These are phyloP conservation scores for Cystobasidium pallidum DNA, from an alignment of 1,284 basidiomycete species.

Conservation along the genomic window DNA sequence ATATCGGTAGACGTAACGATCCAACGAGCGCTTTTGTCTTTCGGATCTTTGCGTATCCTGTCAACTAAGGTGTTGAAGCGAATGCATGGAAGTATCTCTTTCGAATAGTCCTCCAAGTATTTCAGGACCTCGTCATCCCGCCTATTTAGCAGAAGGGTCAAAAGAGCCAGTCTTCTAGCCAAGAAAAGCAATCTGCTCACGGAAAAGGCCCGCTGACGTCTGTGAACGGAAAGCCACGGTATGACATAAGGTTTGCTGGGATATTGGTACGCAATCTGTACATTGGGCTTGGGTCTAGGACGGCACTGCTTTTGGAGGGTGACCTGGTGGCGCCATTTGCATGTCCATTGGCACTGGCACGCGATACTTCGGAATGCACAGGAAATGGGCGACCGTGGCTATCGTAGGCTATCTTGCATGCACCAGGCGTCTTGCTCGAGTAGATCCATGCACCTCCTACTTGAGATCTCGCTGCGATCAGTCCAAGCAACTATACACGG, in stretches of 20 bases:
- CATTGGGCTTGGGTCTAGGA: conserved; percentile 53
- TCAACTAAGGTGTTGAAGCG: conserved; percentile 57
- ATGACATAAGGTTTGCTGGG: conserved; percentile 56
- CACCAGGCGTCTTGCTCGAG: conserved; percentile 35
- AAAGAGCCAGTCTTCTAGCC: background rate
- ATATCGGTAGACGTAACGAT: conserved; percentile 48
- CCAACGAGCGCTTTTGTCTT: conserved; percentile 48
- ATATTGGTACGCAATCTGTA: conserved; percentile 58
- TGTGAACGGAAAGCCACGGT: conserved; percentile 53
- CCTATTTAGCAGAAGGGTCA: background rate
- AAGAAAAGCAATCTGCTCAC: background rate
- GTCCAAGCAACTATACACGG: background rate
- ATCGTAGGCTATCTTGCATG: conserved; percentile 42
- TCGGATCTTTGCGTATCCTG: conserved; percentile 48
- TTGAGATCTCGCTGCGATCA: conserved; percentile 28
- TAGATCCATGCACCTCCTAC: conserved; percentile 43
- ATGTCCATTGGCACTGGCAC: background rate
- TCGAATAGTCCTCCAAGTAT: conserved; percentile 58
- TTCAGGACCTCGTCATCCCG: conserved; percentile 37
- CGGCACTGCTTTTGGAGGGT: background rate
- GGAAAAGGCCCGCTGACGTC: conserved; percentile 17
- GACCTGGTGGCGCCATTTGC: conserved; percentile 8
- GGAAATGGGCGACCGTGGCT: conserved; percentile 38
- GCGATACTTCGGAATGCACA: background rate
- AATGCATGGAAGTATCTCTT: conserved; percentile 52